Conservation (phyloP, 768 basidiomycete genomes). For the Podaxis carcinomalis region DNA sequence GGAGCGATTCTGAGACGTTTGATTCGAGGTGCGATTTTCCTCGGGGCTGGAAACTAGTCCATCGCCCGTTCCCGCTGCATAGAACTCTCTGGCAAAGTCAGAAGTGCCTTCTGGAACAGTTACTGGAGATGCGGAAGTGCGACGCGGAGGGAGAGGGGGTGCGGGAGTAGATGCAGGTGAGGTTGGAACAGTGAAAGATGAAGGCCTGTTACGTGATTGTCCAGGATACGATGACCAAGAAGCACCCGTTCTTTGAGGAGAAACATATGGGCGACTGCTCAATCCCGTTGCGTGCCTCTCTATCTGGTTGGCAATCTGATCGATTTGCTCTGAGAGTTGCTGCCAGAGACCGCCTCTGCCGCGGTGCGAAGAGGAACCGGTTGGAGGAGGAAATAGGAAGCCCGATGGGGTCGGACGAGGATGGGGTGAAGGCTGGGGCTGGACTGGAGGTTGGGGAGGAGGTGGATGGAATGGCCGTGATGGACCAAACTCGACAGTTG, state of each 20-base stretch:
- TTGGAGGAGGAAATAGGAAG: constrained; percentile 1
- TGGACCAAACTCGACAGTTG: constrained; percentile 60
- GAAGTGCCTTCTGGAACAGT: constrained; percentile 24
- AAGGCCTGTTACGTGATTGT: background rate
- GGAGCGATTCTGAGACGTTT: background rate
- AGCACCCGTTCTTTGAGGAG: background rate
- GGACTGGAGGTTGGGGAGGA: constrained; percentile 8
- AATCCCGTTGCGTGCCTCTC: background rate
- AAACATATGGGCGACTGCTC: background rate
- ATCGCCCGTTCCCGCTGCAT: constrained; percentile 41
- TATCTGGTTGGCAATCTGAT: background rate
- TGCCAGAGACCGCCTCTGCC: background rate
- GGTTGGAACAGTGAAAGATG: background rate
- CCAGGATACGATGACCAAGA: background rate
- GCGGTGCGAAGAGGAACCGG: background rate
- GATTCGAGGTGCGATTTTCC: background rate
- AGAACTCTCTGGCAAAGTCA: constrained; percentile 63
- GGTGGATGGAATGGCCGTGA: constrained; percentile 53
- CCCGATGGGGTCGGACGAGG: background rate
- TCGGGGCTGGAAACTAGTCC: constrained; percentile 6
- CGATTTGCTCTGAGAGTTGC: background rate
- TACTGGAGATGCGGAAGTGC: constrained; percentile 15
- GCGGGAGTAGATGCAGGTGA: background rate
- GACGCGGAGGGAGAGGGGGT: constrained; percentile 20
- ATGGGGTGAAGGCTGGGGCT: constrained; percentile 3